Base-by-base conservation (phyloP, 176 grass and related monocot genomes). In the Ensete ventricosum region DNA sequence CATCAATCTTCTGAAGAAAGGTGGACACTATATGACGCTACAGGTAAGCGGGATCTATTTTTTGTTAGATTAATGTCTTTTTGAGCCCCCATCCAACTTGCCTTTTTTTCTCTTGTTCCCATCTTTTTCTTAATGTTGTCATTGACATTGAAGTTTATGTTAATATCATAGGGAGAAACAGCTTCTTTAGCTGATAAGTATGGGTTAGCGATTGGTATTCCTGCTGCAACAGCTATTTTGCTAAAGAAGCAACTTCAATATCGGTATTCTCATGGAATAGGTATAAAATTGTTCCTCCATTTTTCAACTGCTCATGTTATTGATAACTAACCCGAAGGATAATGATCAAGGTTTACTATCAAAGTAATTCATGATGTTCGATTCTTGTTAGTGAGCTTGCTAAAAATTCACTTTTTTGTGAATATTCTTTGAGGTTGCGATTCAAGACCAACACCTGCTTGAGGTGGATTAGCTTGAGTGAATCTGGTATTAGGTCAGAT, bases 21-120 rank as follows among this genome's bases (percentile, higher is more conserved):
- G 94, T 27, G 94, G 94, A 71, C 78, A 98, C 65, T 98, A 91
- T 81, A 97, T 98, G 94, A 98, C 94, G 64, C 94, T 98, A 83
- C 94, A 98, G 90, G 94, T 97, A 71, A 76, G 81, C 27, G 72
- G 50, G 53, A 72, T 14, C 20, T 74, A 5, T 9, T 12, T 1
- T 81, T 43, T 25, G 82, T 64, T 69, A 9, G 11, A 9, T 13
- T 16, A 69, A 72, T n/a, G 60, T 5, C 0, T 3, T 52, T 50
- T 62, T 50, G 14, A 76, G 11, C 20, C 51, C 16, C 51, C 25
- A 6, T 53, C 49, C 11, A n/a, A 62, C 34, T 43, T 43, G 34
- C 34, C 26, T 29, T 63, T 48, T 29, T 74, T n/a, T 80, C 29
- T 72, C 14, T 49, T 57, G 11, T 52, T 64, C 10, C 48, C 84